Conservation (phyloP, 208 protist genomes). For the Trypanosoma avium region DNA sequence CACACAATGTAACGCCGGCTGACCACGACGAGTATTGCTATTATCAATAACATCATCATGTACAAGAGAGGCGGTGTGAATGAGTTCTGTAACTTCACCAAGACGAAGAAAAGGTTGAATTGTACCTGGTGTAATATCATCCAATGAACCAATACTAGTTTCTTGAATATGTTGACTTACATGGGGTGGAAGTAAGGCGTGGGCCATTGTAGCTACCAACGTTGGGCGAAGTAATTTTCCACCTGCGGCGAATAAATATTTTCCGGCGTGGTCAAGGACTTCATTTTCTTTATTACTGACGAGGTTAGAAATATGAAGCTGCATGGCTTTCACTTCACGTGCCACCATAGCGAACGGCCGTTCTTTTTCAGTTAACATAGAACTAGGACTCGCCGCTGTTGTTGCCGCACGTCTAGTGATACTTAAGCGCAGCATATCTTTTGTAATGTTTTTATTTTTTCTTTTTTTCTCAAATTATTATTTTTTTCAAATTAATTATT, state of each 20-base stretch:
- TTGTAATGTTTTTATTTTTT: too few relatives aligned
- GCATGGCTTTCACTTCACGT: conserved; percentile 64
- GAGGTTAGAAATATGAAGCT: conserved; percentile 59
- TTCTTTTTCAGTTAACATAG: conserved; percentile 39
- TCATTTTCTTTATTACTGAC: conserved; percentile 66
- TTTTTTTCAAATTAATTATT: too few relatives aligned
- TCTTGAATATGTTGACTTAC: conserved; percentile 39
- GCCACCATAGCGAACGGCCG: conserved; percentile 57
- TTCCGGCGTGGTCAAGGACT: conserved; percentile 77
- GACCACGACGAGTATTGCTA: conserved; percentile 89
- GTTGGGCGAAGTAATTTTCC: conserved; percentile 85
- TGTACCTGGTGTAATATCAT: conserved; percentile 55
- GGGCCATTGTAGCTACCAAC: conserved; percentile 73
- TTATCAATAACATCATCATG: conserved; percentile 97
- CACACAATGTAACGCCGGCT: conserved; percentile 73
- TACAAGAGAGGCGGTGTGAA: conserved; percentile 95
- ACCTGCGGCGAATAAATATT: conserved; percentile 57
- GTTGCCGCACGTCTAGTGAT: background rate
- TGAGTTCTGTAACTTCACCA: conserved; percentile 95
- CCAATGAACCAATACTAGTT: conserved; percentile 46
- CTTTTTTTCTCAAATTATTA: too few relatives aligned
- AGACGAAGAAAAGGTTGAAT: conserved; percentile 79
- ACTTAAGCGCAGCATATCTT: background rate
- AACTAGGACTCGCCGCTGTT: background rate
- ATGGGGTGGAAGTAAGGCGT: conserved; percentile 63